Evolutionary conservation across 2,329 filamentous ascomycete species (phyloP).

Genomic region (Stagonosporopsis tanaceti): DNA sequence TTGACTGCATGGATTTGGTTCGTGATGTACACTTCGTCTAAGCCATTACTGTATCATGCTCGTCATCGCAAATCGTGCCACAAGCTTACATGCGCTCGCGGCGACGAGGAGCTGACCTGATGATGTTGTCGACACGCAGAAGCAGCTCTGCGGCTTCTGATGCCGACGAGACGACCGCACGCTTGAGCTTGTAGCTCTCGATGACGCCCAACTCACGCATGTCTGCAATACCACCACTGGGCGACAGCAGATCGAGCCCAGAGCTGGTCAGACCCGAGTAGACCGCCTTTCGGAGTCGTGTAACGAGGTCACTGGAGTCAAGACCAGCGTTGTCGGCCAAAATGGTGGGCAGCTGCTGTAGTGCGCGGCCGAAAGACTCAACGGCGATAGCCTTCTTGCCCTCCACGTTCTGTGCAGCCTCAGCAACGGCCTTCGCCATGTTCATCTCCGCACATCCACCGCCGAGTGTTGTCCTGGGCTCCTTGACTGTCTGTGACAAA

Average conservation of each 20-base stretch:
- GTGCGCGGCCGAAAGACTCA: slow-evolving; percentile 84
- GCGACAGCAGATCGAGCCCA: slow-evolving; percentile 85
- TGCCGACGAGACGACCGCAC: slow-evolving; percentile 94
- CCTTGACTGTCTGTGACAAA: slow-evolving; percentile 93
- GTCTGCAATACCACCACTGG: slow-evolving; percentile 90
- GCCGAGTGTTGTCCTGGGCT: slow-evolving; percentile 91
- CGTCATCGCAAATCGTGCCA: slow-evolving; percentile 9
- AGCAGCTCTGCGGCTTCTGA: slow-evolving; percentile 96
- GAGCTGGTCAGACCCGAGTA: slow-evolving; percentile 95
- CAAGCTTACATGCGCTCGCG: slow-evolving; percentile 73
- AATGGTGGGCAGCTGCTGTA: slow-evolving; percentile 94
- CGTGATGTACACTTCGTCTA: slow-evolving; percentile 41
- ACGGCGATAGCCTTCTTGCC: slow-evolving; percentile 97
- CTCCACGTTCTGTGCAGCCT: slow-evolving; percentile 89
- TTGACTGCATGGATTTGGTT: slow-evolving; percentile 38
- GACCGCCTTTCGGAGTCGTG: slow-evolving; percentile 88
- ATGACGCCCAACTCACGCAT: slow-evolving; percentile 96
- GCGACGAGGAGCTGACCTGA: slow-evolving; percentile 86
- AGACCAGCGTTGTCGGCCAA: slow-evolving; percentile 96
- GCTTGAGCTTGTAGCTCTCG: slow-evolving; percentile 98
- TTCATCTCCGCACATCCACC: slow-evolving; percentile 98
- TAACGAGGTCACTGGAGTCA: slow-evolving; percentile 92
- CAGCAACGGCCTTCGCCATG: slow-evolving; percentile 98
- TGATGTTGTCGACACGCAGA: slow-evolving; percentile 96
- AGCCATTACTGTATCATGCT: slow-evolving; percentile 31